Base-by-base conservation (phyloP, 805 yeast species). In the Barnettozyma californica region DNA sequence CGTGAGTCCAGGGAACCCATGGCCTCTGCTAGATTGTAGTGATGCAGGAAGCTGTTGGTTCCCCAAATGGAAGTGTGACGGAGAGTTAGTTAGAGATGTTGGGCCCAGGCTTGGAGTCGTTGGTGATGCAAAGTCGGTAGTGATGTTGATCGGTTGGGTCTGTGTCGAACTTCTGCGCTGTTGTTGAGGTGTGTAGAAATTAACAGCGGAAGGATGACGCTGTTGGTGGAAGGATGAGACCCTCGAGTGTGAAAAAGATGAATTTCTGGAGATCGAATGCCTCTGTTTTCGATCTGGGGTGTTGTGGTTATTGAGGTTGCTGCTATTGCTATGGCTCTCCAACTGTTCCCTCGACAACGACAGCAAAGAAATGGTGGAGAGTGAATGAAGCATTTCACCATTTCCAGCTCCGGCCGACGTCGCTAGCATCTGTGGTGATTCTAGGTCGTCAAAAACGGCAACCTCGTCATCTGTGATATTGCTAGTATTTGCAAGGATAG, bases 61-160 rank as follows among this genome's bases (percentile, higher is more conserved):
- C n/a, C 53, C 50, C 9, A 59, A 33, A 16, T 52, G 45, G 37
- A 57, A 58, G 23, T 56, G 50, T 1, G 58, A 51, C 3, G 63
- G 63, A 2, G 63, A 59, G 26, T 40, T 50, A 2, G 54, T 50
- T 2, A 59, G 35, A 1, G 62, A 58, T 2, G 53, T 49, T 18
- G 63, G 63, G 2, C 58, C 61, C 31, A 60, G 51, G 19, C 37
- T 44, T 26, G 64, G 64, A 1, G 64, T 59, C 0, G 51, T 53
- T 9, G 62, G 63, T 5, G 37, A 16, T 41, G 26, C 14, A 18
- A 31, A 43, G 29, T 36, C 37, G 3, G 44, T n/a, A 45, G 45
- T 2, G 51, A 55, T 23, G 50, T 53, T 21, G 50, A 55, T 42
- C 43, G 58, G 49, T 31, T 46, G 27, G 21, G 46, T 41, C 48